Base-by-base conservation (phyloP, 73 alveolate species). In the Paramecium biaurelia region DNA sequence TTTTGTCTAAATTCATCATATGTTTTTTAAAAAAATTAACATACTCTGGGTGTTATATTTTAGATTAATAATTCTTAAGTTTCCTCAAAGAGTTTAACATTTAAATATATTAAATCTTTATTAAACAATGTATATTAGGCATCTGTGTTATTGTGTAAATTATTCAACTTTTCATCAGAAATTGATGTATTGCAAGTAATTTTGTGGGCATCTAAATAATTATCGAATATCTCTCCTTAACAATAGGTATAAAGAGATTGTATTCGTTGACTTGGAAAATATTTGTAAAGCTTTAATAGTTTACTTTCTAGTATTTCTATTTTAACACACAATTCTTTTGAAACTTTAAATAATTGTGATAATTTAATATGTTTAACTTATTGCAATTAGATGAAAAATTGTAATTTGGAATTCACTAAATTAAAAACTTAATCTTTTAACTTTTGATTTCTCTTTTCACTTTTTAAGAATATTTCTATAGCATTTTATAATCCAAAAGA, bases 251-350 rank as follows among this genome's bases (percentile, higher is more conserved):
- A 38, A 42, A 43, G 28, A 8, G 90, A 79, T 79, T 79, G 14
- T 2, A 79, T 38, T 79, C 56, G 7, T 6, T 43, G 49, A 79
- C 90, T 79, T 79, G 90, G 90, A 43, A 79, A 79, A 18, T 32
- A 72, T 37, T 72, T 23, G 20, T 72, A 72, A 32, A 30, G n/a
- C 12, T 34, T 30, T 12, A 42, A 4, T 14, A 72, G 11, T 37
- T 72, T 72, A 14, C 4, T 38, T 72, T 72, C 86, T 4, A 72
- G 8, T 72, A 2, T 14, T 35, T 34, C 4, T 7, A 34, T 7
- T 72, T 21, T 34, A 12, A 12, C 14, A 21, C 59, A 34, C 26
- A 72, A 72, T 34, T 72, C 32, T 35, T 28, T 20, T 21, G 86
- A 34, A n/a, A 21, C 32, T n/a, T 72, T 35, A 72, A 35, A 72